phyloP scores from a whole-genome alignment of 1,284 basidiomycete genomes.

The Kwoniella shivajii region DNA sequence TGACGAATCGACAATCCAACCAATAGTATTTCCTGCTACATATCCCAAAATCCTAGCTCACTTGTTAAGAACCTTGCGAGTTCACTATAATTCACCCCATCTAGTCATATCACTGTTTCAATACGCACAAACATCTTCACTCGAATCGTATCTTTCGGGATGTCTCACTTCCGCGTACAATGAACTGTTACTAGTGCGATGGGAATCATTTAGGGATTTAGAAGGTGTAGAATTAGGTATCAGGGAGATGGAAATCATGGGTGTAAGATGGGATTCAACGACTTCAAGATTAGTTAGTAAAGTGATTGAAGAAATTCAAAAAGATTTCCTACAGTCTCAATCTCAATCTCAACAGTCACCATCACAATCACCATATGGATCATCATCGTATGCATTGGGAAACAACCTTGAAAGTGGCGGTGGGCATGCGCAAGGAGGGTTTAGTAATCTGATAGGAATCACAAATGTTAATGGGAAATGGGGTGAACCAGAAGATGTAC shows the following conservation, averaged over 20 bases:
- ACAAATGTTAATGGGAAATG: not conserved
- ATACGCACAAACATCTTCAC: slow-evolving; percentile 69
- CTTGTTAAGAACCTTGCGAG: slow-evolving; percentile 73
- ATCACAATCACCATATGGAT: no score
- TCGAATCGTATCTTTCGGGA: slow-evolving; percentile 78
- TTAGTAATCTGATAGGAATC: no score
- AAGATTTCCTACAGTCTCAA: slow-evolving; percentile 17
- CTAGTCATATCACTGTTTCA: slow-evolving; percentile 80
- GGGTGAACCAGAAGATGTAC: slow-evolving; percentile 13
- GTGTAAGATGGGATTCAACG: slow-evolving; percentile 64
- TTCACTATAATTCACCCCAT: slow-evolving; percentile 74
- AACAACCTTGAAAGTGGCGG: no score
- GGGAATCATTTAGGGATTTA: slow-evolving; percentile 78
- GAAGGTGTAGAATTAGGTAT: slow-evolving; percentile 69
- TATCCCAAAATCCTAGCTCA: slow-evolving; percentile 74
- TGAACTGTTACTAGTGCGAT: slow-evolving; percentile 75
- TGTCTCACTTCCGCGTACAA: slow-evolving; percentile 84
- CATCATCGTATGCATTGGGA: no score
- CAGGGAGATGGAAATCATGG: slow-evolving; percentile 78
- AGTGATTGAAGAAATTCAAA: slow-evolving; percentile 64
- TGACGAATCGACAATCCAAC: not conserved
- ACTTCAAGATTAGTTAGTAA: slow-evolving; percentile 66
- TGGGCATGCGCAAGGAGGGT: no score
- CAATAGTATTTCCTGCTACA: slow-evolving; percentile 45
- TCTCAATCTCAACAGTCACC: not conserved